Base-by-base conservation (phyloP, 106 monocot species). In the Dendrobium chrysotoxum region DNA sequence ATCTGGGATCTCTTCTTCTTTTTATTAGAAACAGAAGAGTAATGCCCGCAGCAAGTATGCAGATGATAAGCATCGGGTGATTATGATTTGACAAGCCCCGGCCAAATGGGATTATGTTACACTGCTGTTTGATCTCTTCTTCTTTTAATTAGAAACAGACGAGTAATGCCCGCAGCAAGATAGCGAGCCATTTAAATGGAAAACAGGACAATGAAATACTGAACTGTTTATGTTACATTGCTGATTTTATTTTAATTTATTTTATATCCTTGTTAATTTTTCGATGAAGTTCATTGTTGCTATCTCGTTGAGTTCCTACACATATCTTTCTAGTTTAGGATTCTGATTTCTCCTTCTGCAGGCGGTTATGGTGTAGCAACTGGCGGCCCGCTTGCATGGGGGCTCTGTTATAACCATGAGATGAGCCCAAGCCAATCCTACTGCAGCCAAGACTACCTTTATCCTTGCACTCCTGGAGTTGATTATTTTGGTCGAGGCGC, bases 361-460 rank as follows among this genome's bases (percentile, higher is more conserved):
- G 92, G 92, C 83, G 92, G 90, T 4, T 93, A 90, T 86, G 92
- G 92, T 77, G 92, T 93, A 75, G 92, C 92, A 44, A 93, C 90
- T 39, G 92, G 92, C 17, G 90, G 92, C 18, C 92, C 90, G 0
- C 85, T 90, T 47, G 90, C 92, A 66, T 93, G 86, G 86, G 92
- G 92, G 7, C 79, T 92, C 0, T 92, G 92, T 81, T 92, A 89
- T 80, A 92, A 88, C 81, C 86, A 78, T 44, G 90, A 93, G 75
- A 86, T 93, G 88, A 90, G 92, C 84, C 92, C 92, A 30, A 89
- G 89, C 84, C 89, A 89, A n/a, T 76, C 82, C 65, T 92, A 92
- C 76, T 89, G 92, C 78, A 30, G 65, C 12, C 50, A 67, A 6
- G 79, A 83, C 54, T 75, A 82, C 42, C 40, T 77, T 26, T 92